Conservation (phyloP, 176 grass and related monocot genomes). For the Juncus inflexus region DNA sequence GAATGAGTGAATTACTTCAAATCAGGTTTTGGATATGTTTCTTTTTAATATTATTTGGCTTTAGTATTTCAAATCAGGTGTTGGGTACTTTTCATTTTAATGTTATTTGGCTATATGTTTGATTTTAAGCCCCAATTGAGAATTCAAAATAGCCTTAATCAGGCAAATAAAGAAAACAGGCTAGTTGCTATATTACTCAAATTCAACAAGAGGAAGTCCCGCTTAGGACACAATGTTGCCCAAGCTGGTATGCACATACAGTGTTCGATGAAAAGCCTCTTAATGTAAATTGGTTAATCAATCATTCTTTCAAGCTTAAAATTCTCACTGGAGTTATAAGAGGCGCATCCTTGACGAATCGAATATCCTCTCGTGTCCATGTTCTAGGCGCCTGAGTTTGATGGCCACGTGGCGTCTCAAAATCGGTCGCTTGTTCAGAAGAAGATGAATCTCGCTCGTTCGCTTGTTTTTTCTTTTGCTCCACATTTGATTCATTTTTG, state of each 20-base stretch:
- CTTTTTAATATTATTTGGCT: no score
- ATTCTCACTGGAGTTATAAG: conserved; percentile 38
- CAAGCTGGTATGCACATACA: neutral
- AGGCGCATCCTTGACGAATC: conserved; percentile 63
- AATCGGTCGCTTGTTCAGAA: neutral
- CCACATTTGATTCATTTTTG: conserved; percentile 36
- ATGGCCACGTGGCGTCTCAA: conserved; percentile 10
- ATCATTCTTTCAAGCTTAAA: neutral
- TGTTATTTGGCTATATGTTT: no score
- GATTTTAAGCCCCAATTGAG: no score
- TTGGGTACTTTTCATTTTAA: no score
- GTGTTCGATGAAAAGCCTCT: conserved; percentile 2
- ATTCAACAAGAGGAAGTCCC: no score
- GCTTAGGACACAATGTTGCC: no score
- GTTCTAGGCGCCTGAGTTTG: conserved; percentile 19
- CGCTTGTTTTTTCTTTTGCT: conserved; percentile 21
- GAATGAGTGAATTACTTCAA: no score
- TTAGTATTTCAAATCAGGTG: no score
- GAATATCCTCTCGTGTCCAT: conserved; percentile 59
- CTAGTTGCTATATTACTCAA: no score
- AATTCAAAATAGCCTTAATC: no score
- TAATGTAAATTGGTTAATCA: neutral
- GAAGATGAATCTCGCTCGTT: neutral
- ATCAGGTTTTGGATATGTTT: no score
- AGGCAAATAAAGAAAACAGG: no score